Conservation (phyloP, 2,329 filamentous ascomycete genomes). For the Ophiostoma piceae region DNA sequence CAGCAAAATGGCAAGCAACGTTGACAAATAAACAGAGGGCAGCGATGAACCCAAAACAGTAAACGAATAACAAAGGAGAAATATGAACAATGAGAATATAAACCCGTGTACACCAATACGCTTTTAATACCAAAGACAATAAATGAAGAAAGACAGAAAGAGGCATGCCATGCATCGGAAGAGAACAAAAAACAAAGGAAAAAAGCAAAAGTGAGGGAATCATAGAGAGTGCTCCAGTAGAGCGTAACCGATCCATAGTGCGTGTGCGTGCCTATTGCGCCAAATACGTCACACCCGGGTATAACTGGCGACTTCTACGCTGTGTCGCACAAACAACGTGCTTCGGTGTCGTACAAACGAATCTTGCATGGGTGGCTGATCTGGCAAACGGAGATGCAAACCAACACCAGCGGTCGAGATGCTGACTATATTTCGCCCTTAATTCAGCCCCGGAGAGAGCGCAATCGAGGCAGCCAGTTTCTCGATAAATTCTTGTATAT, state of each 20-base stretch:
- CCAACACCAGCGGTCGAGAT: not conserved
- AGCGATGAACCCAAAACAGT: not conserved
- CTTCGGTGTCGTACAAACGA: not conserved
- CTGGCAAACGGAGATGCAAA: not conserved
- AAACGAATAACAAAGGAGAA: not conserved
- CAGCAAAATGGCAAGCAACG: not conserved
- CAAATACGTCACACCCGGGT: not conserved
- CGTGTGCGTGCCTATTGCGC: too few species aligned
- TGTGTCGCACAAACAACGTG: not conserved
- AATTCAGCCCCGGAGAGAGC: not conserved
- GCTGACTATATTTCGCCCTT: conserved; percentile 3
- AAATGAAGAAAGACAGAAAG: not conserved
- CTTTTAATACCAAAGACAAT: not conserved
- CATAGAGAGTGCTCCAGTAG: not conserved
- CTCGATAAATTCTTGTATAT: not conserved
- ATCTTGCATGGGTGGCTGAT: not conserved
- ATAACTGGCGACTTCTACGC: not conserved
- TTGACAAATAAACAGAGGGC: not conserved
- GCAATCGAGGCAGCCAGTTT: not conserved
- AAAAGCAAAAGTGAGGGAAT: not conserved
- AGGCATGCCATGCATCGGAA: not conserved
- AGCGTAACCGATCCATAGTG: too few species aligned
- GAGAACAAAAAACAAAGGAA: not conserved
- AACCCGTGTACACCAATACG: not conserved
- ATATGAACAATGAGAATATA: not conserved